phyloP scores from a whole-genome alignment of 1,139 yeast species.

The Zygosaccharomyces sapae region DNA sequence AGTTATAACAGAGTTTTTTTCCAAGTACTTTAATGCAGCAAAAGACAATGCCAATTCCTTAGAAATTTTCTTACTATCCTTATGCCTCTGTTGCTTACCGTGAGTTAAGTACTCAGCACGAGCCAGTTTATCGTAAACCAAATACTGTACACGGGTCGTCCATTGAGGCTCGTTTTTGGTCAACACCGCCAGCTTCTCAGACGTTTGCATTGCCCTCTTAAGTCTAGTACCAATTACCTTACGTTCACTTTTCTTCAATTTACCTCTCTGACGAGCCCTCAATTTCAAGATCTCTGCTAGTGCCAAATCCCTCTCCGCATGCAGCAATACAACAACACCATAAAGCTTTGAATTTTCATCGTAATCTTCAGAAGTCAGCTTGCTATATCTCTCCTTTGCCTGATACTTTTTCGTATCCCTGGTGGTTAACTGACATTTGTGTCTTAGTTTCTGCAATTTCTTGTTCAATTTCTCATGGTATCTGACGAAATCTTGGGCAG shows the following conservation, averaged over 20 bases:
- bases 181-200: slow-evolving; percentile 44
- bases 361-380: slow-evolving; percentile 25
- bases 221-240: slow-evolving; percentile 62
- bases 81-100: slow-evolving; percentile 59
- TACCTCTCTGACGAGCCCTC: slow-evolving; percentile 32
- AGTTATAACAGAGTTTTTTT: slow-evolving; percentile 15
- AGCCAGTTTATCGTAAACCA: slow-evolving; percentile 54
- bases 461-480: slow-evolving; percentile 34
- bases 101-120: slow-evolving; percentile 44
- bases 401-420: slow-evolving; percentile 33
- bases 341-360: slow-evolving; percentile 30
- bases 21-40: slow-evolving; percentile 25
- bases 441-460: slow-evolving; percentile 32
- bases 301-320: slow-evolving; percentile 34
- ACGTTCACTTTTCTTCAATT: slow-evolving; percentile 34
- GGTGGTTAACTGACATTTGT: slow-evolving; percentile 29
- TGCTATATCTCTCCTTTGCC: slow-evolving; percentile 27
- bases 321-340: slow-evolving; percentile 31
- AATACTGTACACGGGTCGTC: slow-evolving; percentile 50
- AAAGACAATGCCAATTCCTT: slow-evolving; percentile 25
- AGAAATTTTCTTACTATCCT: slow-evolving; percentile 27
- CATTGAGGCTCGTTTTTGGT: slow-evolving; percentile 39
- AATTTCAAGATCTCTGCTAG: slow-evolving; percentile 31
- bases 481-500: slow-evolving; percentile 29
- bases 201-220: slow-evolving; percentile 54